Base-by-base conservation (phyloP, 2,329 filamentous ascomycete species). In the Aspergillus vadensis region DNA sequence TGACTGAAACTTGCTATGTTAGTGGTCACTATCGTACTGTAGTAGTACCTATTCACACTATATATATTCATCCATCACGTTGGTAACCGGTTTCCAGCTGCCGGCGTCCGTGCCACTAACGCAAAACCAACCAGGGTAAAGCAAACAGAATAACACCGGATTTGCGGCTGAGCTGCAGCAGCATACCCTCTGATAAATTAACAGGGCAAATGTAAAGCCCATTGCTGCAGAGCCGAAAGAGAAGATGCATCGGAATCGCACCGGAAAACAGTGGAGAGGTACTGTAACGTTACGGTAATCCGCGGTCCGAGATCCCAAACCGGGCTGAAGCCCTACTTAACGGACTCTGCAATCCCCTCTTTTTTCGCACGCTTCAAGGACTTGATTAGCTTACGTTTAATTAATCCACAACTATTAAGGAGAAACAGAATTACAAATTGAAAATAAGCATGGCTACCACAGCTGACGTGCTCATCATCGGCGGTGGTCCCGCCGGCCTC, bases 401-500 rank as follows among this genome's bases (percentile, higher is more conserved):
- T 36, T 15, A 36, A 2, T 36, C 4, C 32, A 5, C 32, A 36
- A 5, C 32, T 5, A 36, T 36, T 0, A 5, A 36, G 32, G 2
- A 36, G 4, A 36, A 36, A 14, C 5, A 5, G 4, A 36, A 14
- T 5, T 36, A 14, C 32, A 36, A 44, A 3, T 7, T 2, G 15
- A 7, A 17, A 44, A 44, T 17, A 44, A 48, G 19, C 1, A 48
- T 48, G 44, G 14, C 23, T 19, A 3, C 9, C 21, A 19, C 44
- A 17, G 44, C 44, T 60, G 83, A 85, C 71, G 82, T 77, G 58
- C 74, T 85, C 48, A 76, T 85, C 41, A 71, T 85, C 15, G 83
- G 83, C 3, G 83, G 82, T 30, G 83, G 83, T 1, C 83, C 83
- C 5, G 73, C 82, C 0, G 83, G 83, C 0, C 76, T 85, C 2